Evolutionary conservation across 2,329 filamentous ascomycete species (phyloP).

Genomic region (Cytospora mali): DNA sequence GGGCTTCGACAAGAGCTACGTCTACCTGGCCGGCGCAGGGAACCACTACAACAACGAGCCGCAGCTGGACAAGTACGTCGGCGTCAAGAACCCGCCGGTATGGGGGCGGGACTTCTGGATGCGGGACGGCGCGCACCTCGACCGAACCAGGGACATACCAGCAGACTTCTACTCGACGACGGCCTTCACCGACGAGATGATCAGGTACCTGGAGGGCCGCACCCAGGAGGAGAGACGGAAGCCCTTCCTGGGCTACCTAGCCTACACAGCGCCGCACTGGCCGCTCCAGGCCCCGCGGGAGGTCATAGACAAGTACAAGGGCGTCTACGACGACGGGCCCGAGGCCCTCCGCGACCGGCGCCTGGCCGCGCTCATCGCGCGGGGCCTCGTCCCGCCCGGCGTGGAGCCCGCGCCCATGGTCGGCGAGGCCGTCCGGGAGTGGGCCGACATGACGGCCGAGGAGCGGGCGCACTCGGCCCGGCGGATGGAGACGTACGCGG

Average conservation of each 20-base stretch:
- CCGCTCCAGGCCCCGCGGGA: slow-evolving; percentile 60
- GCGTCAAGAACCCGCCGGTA: slow-evolving; percentile 38
- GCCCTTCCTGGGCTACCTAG: slow-evolving; percentile 63
- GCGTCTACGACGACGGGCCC: slow-evolving; percentile 63
- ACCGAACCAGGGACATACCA: slow-evolving; percentile 46
- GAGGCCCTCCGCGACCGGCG: slow-evolving; percentile 56
- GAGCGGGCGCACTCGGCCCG: slow-evolving; percentile 50
- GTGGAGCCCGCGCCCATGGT: slow-evolving; percentile 54
- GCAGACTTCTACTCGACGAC: slow-evolving; percentile 56
- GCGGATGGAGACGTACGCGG: slow-evolving; percentile 64
- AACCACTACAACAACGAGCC: slow-evolving; percentile 58
- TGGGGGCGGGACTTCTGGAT: slow-evolving; percentile 43
- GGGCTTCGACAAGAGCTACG: slow-evolving; percentile 63
- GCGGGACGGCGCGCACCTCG: slow-evolving; percentile 41
- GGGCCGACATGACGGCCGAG: slow-evolving; percentile 49
- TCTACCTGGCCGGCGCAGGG: slow-evolving; percentile 54
- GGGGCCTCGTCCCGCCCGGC: slow-evolving; percentile 56
- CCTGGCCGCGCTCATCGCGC: slow-evolving; percentile 56
- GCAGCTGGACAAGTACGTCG: slow-evolving; percentile 40
- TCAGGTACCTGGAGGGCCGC: slow-evolving; percentile 53
- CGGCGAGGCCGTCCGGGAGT: slow-evolving; percentile 49
- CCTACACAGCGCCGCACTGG: slow-evolving; percentile 66
- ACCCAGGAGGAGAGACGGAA: slow-evolving; percentile 38
- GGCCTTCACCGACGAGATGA: slow-evolving; percentile 54
- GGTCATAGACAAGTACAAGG: slow-evolving; percentile 58